A percentile compares a stretch with the other conserved stretches of the same genome.
Evolutionary conservation across 805 yeast species (phyloP).

Genomic region (Zygotorulaspora sp.): DNA sequence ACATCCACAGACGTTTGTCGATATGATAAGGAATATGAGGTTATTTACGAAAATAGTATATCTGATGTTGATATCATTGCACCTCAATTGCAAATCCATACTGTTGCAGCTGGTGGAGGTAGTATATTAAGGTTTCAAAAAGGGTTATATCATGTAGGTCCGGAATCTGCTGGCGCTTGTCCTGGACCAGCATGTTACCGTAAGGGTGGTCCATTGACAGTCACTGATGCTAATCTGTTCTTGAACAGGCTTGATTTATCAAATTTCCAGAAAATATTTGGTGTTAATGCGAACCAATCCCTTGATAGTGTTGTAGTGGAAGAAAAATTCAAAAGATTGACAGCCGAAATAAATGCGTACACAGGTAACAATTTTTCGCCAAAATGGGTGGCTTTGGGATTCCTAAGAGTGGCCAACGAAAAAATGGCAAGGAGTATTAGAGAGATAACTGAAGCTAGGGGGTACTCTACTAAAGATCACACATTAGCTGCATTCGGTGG

Average conservation of each 20-base stretch:
- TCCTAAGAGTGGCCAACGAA: slow-evolving; percentile 76
- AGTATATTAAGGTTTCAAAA: slow-evolving; percentile 60
- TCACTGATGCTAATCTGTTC: slow-evolving; percentile 77
- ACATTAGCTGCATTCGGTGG: slow-evolving; percentile 83
- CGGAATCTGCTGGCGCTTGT: slow-evolving; percentile 79
- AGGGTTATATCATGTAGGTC: slow-evolving; percentile 75
- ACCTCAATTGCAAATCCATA: slow-evolving; percentile 75
- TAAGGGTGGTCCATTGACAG: slow-evolving; percentile 80
- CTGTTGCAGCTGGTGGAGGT: slow-evolving; percentile 86
- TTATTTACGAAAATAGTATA: slow-evolving; percentile 76
- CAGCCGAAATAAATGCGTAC: slow-evolving; percentile 51
- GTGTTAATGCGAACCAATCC: slow-evolving; percentile 71
- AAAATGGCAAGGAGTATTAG: slow-evolving; percentile 88
- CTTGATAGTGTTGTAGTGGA: slow-evolving; percentile 53
- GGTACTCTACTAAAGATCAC: slow-evolving; percentile 60
- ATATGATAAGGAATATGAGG: slow-evolving; percentile 63
- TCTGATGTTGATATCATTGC: slow-evolving; percentile 80
- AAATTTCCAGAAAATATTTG: slow-evolving; percentile 75
- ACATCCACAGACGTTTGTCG: slow-evolving; percentile 82
- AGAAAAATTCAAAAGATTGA: slow-evolving; percentile 47
- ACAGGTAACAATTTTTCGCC: slow-evolving; percentile 41
- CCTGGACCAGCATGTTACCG: slow-evolving; percentile 88
- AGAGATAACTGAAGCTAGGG: slow-evolving; percentile 77
- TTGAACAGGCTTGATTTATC: slow-evolving; percentile 68
- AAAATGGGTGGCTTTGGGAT: slow-evolving; percentile 74